Evolutionary conservation across 1,284 basidiomycete genomes (phyloP).

Genomic region (Coniophora puteana): DNA sequence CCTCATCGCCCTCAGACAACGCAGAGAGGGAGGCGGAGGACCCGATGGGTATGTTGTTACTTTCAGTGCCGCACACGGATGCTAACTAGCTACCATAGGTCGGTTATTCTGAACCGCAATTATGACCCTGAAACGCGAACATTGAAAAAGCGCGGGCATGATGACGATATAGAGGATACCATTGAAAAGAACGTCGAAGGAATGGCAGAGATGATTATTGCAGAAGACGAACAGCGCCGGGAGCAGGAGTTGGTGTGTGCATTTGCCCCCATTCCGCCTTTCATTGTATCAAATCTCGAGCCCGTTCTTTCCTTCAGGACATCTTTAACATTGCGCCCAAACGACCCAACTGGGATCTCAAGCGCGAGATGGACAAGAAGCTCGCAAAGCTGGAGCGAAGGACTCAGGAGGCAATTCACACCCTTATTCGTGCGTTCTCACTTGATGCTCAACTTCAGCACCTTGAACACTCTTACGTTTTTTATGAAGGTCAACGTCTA

Average conservation of each 20-base stretch:
- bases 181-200: constrained; percentile 86
- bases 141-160: constrained; percentile 56
- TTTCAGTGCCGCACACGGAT: not conserved
- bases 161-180: constrained; percentile 70
- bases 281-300: constrained; percentile 3
- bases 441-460: constrained; percentile 16
- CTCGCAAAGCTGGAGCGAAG: constrained; percentile 84
- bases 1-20: constrained; percentile 74
- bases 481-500: constrained; percentile 62
- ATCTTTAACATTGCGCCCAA: constrained; percentile 97
- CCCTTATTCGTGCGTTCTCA: constrained; percentile 76
- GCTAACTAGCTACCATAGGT: constrained; percentile 27
- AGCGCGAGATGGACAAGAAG: constrained; percentile 90
- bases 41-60: constrained; percentile 26
- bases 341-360: constrained; percentile 95
- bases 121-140: constrained; percentile 85
- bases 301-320: constrained; percentile 52
- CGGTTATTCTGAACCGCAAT: constrained; percentile 75
- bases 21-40: constrained; percentile 61
- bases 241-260: constrained; percentile 81
- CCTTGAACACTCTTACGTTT: constrained; percentile 6
- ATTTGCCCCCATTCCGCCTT: constrained; percentile 3
- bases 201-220: constrained; percentile 79
- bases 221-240: constrained; percentile 80
- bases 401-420: constrained; percentile 90